Evolutionary conservation across 2,329 filamentous ascomycete species (phyloP), one percentile per base, ranked within the genome.

Genomic region (Trichoderma asperellum): DNA sequence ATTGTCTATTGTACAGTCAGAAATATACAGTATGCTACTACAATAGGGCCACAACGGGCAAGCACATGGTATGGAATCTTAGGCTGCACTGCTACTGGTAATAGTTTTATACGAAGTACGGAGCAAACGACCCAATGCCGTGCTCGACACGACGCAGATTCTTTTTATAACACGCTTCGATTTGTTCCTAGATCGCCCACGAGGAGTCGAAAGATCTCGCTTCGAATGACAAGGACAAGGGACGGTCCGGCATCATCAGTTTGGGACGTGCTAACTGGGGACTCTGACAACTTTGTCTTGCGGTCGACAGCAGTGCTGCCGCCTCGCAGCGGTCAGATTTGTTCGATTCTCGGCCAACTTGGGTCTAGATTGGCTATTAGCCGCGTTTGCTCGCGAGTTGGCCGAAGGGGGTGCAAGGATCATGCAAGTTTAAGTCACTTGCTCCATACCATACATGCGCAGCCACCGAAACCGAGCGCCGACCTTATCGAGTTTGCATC

Each of bases 181-280:
- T 65, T 69, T 55, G 68, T 69, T 64, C 68, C 61, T 69, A 59
- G 68, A 69, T 69, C 68, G 55, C 68, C 53, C 47, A 43, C 29
- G 61, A 69, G 61, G 55, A 60, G 55, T 59, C 35, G 67, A 64
- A 64, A 69, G 68, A 69, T 69, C 68, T 69, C 60, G 68, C 53
- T 69, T 68, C 56, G 12, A 34, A 49, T 56, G 68, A 65, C 68
- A 64, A 69, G 68, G 68, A 65, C 68, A 69, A 69, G 68, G 68
- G 61, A 59, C 62, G 53, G 40, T 47, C 68, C 60, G 56, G 57
- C 49, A 68, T 43, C 65, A 61, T 61, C 53, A 66, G 53, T 55
- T 66, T 66, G 63, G 63, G 55, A 68, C 18, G 27, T 47, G 47
- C 56, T 60, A 61, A 61, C 40, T 37, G 18, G 65, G 43, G 47